Percentiles rank a stretch among this genome's conserved stretches.
These are phyloP conservation scores for Malus hybrid DNA, from an alignment of 331 rosid species.

Conservation along the genomic window DNA sequence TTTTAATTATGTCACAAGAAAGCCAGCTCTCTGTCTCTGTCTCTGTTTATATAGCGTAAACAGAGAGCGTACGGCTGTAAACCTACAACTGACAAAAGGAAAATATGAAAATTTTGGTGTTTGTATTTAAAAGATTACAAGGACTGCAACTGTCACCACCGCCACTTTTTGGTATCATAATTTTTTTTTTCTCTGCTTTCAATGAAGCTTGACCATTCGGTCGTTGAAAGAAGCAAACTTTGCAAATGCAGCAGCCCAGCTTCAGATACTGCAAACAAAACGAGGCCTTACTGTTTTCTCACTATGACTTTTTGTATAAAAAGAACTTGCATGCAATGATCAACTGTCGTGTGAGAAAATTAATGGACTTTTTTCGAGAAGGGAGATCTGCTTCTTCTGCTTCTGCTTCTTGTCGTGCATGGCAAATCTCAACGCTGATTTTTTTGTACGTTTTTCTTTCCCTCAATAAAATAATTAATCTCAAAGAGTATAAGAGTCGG, in stretches of 20 bases:
- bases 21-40: not conserved
- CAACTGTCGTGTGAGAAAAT: too few species aligned
- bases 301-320: not conserved
- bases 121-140: not conserved
- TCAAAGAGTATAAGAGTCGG: too few species aligned
- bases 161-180: not conserved
- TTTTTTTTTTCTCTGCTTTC: slow-evolving; percentile 7
- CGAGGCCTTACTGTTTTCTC: not conserved
- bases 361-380: too few species aligned
- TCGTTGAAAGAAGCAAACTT: not conserved
- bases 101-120: not conserved
- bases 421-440: too few species aligned
- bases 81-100: not conserved
- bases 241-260: not conserved
- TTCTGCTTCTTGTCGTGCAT: too few species aligned
- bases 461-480: too few species aligned
- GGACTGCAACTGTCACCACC: slow-evolving; percentile 1
- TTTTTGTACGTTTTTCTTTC: too few species aligned
- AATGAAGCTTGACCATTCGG: not conserved
- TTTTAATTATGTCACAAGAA: not conserved
- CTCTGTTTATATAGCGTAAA: not conserved
- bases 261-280: not conserved
- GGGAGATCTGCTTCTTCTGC: too few species aligned
- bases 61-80: not conserved
- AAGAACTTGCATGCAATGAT: too few species aligned